A percentile compares a stretch with the other conserved stretches of the same genome.
These are phyloP conservation scores for Apostasia ramifera DNA, from an alignment of 106 monocot species.

Conservation along the genomic window DNA sequence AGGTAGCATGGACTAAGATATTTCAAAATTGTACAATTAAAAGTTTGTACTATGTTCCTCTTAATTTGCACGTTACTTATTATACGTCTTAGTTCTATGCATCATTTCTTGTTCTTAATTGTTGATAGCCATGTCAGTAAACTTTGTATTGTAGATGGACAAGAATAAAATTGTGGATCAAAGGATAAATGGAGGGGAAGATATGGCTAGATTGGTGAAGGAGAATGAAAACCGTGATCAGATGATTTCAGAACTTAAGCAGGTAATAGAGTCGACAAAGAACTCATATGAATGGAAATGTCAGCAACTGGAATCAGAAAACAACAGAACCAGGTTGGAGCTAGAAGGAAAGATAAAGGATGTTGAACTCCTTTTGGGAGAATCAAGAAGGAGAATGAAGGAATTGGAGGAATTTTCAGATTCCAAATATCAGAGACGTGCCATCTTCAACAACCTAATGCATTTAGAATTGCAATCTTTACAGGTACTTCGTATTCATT, in stretches of 20 bases:
- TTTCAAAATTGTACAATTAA: no score
- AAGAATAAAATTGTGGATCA: constrained; percentile 36
- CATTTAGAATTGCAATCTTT: constrained; percentile 28
- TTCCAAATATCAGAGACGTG: constrained; percentile 30
- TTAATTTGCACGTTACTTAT: no score
- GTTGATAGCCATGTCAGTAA: no score
- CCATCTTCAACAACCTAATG: constrained; percentile 24
- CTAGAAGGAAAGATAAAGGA: constrained; percentile 42
- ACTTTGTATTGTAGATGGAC: constrained; percentile 17
- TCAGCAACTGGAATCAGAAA: constrained; percentile 34
- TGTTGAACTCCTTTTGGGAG: constrained; percentile 30
- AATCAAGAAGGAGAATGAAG: constrained; percentile 28
- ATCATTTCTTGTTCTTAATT: no score
- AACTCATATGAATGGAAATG: constrained; percentile 42
- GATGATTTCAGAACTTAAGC: constrained; percentile 54
- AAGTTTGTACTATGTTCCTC: no score
- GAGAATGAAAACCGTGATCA: constrained; percentile 66
- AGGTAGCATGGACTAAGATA: no score
- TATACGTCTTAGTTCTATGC: no score
- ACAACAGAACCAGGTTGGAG: constrained; percentile 23
- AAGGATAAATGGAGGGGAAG: constrained; percentile 56
- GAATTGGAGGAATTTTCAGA: constrained; percentile 46
- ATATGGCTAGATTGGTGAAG: constrained; percentile 39
- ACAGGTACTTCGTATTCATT: constrained; percentile 34
- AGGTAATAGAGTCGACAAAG: constrained; percentile 40